These are phyloP conservation scores for Trichosanthes cucumerina DNA, from an alignment of 306 rosid species.

Conservation along the genomic window DNA sequence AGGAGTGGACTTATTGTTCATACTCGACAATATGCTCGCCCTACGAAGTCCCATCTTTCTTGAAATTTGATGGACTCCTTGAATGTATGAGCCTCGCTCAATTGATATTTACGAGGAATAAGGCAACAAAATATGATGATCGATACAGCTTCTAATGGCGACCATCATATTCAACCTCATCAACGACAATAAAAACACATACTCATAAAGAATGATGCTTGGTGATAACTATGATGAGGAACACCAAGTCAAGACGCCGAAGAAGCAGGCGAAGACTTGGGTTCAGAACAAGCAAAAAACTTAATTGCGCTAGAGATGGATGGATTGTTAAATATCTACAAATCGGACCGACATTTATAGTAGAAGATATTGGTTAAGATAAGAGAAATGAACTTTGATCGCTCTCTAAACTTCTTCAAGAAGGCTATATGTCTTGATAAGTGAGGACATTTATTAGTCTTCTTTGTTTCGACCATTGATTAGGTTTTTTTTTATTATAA, in stretches of 20 bases:
- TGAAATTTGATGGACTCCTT: background rate
- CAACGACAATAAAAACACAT: conserved; percentile 10
- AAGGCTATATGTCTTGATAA: conserved; percentile 92
- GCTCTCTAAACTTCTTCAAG: no score
- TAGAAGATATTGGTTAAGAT: conserved; percentile 77
- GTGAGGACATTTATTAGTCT: no score
- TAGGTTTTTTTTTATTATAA: no score
- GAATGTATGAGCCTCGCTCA: conserved; percentile 57
- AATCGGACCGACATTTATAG: conserved; percentile 90
- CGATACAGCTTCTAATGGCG: conserved; percentile 45
- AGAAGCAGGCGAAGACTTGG: conserved; percentile 96
- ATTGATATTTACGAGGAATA: conserved; percentile 63
- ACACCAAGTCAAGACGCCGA: conserved; percentile 74
- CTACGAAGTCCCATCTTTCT: background rate
- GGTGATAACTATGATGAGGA: conserved; percentile 80
- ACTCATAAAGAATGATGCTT: conserved; percentile 27
- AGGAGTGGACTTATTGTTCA: background rate
- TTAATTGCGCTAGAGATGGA: conserved; percentile 69
- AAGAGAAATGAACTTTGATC: conserved; percentile 82
- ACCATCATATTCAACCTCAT: conserved; percentile 19
- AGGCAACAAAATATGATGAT: conserved; percentile 55
- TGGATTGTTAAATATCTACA: conserved; percentile 62
- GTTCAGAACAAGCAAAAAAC: conserved; percentile 79
- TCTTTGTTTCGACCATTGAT: no score
- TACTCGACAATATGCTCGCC: background rate